Conservation (phyloP, 2,329 filamentous ascomycete species). For the Myriosclerotinia curreyana region DNA sequence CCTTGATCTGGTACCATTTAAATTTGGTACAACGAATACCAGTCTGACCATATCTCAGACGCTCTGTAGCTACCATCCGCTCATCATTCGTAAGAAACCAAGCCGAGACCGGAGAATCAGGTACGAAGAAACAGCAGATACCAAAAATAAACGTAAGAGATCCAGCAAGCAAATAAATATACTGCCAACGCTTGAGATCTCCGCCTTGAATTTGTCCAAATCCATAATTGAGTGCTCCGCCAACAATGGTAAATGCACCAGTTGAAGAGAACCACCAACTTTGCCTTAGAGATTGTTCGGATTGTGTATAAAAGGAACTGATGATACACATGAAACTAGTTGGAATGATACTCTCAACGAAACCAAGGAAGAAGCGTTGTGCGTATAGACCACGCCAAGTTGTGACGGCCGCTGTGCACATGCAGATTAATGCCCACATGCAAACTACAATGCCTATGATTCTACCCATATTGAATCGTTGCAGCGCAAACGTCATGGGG, state of each 20-base stretch:
- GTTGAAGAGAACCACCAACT: conserved; percentile 64
- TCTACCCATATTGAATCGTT: conserved; percentile 63
- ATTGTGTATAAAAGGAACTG: conserved; percentile 60
- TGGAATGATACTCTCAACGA: conserved; percentile 63
- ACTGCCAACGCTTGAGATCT: conserved; percentile 61
- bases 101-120: conserved; percentile 62
- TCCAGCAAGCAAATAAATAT: conserved; percentile 48
- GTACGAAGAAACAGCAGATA: conserved; percentile 61
- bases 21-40: conserved; percentile 60
- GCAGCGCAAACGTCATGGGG: conserved; percentile 68
- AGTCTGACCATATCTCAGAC: conserved; percentile 59
- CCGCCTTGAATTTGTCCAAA: conserved; percentile 61
- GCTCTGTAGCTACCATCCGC: conserved; percentile 60
- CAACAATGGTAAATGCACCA: conserved; percentile 57
- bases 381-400: conserved; percentile 61
- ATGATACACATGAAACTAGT: conserved; percentile 66
- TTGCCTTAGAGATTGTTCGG: conserved; percentile 62
- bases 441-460: conserved; percentile 62
- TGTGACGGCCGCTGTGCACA: conserved; percentile 65
- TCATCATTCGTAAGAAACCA: conserved; percentile 67
- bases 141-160: conserved; percentile 64
- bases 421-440: conserved; percentile 64
- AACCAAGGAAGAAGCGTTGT: conserved; percentile 61
- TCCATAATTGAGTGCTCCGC: conserved; percentile 62
- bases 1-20: conserved; percentile 56